Evolutionary conservation across 495 filamentous ascomycete species (phyloP).

Genomic region (Penicillium cosmopolitanum): DNA sequence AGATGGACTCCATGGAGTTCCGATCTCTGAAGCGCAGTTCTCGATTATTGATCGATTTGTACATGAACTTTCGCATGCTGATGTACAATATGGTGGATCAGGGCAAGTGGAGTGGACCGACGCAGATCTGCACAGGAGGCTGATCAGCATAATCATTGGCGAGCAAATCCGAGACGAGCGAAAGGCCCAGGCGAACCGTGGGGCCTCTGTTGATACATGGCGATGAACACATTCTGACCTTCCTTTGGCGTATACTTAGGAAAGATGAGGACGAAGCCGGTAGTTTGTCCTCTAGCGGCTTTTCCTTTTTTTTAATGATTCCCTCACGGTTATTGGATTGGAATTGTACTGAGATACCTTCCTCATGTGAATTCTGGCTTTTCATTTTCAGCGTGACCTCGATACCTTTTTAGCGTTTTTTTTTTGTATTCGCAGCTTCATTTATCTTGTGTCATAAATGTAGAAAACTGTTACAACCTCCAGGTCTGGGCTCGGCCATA

Average conservation of each 20-base stretch:
- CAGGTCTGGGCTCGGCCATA: not conserved
- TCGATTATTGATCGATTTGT: slow-evolving; percentile 50
- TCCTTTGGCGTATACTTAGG: slow-evolving; percentile 16
- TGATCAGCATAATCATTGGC: slow-evolving; percentile 54
- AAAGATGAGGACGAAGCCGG: slow-evolving; percentile 17
- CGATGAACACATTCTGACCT: slow-evolving; percentile 24
- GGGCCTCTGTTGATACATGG: slow-evolving; percentile 37
- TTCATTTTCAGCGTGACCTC: slow-evolving; percentile 9
- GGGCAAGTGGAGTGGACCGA: slow-evolving; percentile 51
- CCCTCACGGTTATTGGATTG: slow-evolving; percentile 25
- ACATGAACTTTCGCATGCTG: slow-evolving; percentile 42
- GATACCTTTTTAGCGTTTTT: not conserved
- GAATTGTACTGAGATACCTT: slow-evolving; percentile 5
- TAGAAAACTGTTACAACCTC: not conserved
- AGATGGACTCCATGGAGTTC: slow-evolving; percentile 46
- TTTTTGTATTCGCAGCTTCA: not conserved
- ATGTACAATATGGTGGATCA: slow-evolving; percentile 43
- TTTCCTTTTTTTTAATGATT: slow-evolving; percentile 28
- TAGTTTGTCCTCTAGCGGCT: slow-evolving; percentile 17
- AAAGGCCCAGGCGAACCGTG: slow-evolving; percentile 32
- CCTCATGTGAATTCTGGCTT: slow-evolving; percentile 18
- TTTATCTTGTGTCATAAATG: not conserved
- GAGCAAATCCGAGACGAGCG: slow-evolving; percentile 48
- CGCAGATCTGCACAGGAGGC: slow-evolving; percentile 47
- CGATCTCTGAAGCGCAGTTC: slow-evolving; percentile 51